These are phyloP conservation scores for Cladobotryum protrusum DNA, from an alignment of 2,329 filamentous ascomycete species.

Conservation along the genomic window DNA sequence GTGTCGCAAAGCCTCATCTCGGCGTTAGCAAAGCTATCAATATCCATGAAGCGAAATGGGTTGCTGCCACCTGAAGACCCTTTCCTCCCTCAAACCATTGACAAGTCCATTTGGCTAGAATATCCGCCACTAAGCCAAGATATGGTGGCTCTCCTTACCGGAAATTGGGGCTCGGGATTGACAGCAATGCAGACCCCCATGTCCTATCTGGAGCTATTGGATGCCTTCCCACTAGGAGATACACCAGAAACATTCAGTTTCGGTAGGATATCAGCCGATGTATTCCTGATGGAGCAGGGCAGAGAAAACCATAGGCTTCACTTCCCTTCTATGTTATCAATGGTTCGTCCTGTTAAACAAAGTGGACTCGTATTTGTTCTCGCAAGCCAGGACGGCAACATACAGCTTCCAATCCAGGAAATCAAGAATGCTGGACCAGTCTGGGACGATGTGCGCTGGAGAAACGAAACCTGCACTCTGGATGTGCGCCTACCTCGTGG, in stretches of 20 bases:
- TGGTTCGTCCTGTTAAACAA: slow-evolving; percentile 63
- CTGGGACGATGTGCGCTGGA: slow-evolving; percentile 82
- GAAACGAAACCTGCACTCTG: slow-evolving; percentile 58
- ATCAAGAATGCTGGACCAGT: slow-evolving; percentile 62
- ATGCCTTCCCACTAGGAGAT: slow-evolving; percentile 72
- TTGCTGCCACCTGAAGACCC: slow-evolving; percentile 66
- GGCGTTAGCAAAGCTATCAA: slow-evolving; percentile 65
- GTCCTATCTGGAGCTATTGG: slow-evolving; percentile 49
- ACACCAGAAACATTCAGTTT: slow-evolving; percentile 69
- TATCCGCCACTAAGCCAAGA: slow-evolving; percentile 71
- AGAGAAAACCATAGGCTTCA: slow-evolving; percentile 60
- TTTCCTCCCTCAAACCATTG: slow-evolving; percentile 68
- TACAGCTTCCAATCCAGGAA: slow-evolving; percentile 68
- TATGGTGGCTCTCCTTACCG: slow-evolving; percentile 63
- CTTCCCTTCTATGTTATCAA: slow-evolving; percentile 69
- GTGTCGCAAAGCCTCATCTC: slow-evolving; percentile 52
- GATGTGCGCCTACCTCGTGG: slow-evolving; percentile 68
- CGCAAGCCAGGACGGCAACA: slow-evolving; percentile 70
- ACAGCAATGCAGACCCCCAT: slow-evolving; percentile 41
- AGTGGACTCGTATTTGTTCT: slow-evolving; percentile 66
- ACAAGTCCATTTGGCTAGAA: slow-evolving; percentile 74
- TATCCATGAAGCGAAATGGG: slow-evolving; percentile 79
- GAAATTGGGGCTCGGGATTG: slow-evolving; percentile 47
- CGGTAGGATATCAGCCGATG: slow-evolving; percentile 68
- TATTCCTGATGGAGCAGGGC: slow-evolving; percentile 67